Percentiles rank a stretch among this genome's conserved stretches.
These are phyloP conservation scores for Teratosphaeria epicoccoides DNA, from an alignment of 2,329 filamentous ascomycete species.

Conservation along the genomic window DNA sequence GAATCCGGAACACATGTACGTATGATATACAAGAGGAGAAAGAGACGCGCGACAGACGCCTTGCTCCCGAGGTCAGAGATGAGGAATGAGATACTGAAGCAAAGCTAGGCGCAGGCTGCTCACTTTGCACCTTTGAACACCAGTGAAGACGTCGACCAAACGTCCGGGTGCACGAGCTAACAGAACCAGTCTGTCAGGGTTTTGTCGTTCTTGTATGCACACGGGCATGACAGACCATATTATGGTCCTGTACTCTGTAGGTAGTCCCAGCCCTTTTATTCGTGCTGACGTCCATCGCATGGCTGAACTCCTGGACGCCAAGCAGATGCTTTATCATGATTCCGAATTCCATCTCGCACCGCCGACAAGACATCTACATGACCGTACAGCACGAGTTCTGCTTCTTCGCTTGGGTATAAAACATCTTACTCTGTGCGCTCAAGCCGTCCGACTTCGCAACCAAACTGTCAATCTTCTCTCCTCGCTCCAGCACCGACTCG, in stretches of 20 bases:
- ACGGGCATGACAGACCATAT: no score
- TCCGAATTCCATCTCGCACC: background rate
- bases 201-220: background rate
- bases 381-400: conserved; percentile 51
- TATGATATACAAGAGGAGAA: no score
- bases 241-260: background rate
- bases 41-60: no score
- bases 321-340: background rate
- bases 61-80: no score
- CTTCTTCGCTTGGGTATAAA: conserved; percentile 66
- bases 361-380: conserved; percentile 31
- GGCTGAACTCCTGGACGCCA: background rate
- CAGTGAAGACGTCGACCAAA: no score
- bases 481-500: conserved; percentile 74
- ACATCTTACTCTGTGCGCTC: conserved; percentile 92
- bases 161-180: no score
- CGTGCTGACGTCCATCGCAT: background rate
- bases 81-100: no score
- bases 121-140: no score
- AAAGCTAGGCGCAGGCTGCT: no score
- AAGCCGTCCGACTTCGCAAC: conserved; percentile 88
- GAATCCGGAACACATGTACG: no score
- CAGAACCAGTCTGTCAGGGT: background rate
- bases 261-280: background rate
- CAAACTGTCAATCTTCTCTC: conserved; percentile 94